Evolutionary conservation across 164 flowering plant genomes (phyloP).

Genomic region (Houttuynia cordata): DNA sequence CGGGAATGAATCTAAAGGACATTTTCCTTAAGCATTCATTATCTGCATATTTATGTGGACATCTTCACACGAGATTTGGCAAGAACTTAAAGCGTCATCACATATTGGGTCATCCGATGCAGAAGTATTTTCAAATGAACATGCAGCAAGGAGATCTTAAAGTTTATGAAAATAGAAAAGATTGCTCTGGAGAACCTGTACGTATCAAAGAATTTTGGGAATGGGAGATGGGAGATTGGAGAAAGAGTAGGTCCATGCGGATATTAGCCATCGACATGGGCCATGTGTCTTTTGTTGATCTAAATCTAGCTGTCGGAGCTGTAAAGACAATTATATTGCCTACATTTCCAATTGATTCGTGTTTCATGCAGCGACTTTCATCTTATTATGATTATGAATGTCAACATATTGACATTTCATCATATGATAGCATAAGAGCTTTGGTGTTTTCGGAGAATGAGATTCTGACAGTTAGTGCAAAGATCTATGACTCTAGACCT

Average conservation of each 20-base stretch:
- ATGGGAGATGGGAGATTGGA: constrained; percentile 99
- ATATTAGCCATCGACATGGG: constrained; percentile 76
- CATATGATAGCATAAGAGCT: constrained; percentile 51
- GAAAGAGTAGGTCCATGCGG: constrained; percentile 71
- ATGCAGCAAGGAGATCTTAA: constrained; percentile 26
- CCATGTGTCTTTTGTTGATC: constrained; percentile 63
- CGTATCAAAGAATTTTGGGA: constrained; percentile 71
- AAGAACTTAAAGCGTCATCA: constrained; percentile 79
- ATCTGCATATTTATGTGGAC: constrained; percentile 90
- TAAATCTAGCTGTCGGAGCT: constrained; percentile 45
- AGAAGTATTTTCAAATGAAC: constrained; percentile 46
- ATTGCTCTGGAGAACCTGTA: constrained; percentile 31
- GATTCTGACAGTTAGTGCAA: constrained; percentile 53
- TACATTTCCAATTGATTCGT: constrained; percentile 83
- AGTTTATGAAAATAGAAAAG: constrained; percentile 4
- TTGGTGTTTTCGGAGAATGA: constrained; percentile 61
- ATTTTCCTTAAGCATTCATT: constrained; percentile 68
- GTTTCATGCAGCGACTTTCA: constrained; percentile 41
- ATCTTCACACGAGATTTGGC: constrained; percentile 76
- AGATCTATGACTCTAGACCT: constrained; percentile 54
- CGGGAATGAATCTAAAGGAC: constrained; percentile 59
- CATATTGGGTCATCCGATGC: constrained; percentile 14
- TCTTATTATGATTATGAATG: constrained; percentile 27
- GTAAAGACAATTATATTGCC: constrained; percentile 54
- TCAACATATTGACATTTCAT: constrained; percentile 17